Evolutionary conservation across 202 grass and related monocot species (phyloP).

Genomic region (Saccharum hybrid): DNA sequence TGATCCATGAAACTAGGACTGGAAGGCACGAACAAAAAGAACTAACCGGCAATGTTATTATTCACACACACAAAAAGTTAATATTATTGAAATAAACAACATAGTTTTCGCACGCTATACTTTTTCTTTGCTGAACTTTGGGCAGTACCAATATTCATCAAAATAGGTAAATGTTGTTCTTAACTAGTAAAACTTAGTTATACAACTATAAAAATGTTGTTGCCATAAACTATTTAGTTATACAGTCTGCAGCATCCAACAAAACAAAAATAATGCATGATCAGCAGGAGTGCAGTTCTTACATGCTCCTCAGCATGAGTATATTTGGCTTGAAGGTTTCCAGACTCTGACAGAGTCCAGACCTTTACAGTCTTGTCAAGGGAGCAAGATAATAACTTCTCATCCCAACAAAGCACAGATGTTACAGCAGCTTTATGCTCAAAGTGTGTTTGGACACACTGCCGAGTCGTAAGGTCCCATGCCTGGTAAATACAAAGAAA

Average conservation of each 20-base stretch:
- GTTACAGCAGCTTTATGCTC: conserved; percentile 67
- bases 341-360: conserved; percentile 56
- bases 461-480: conserved; percentile 58
- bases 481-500: conserved; percentile 38
- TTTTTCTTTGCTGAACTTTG: neutral
- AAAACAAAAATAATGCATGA: neutral
- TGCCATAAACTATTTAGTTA: neutral
- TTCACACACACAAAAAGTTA: neutral
- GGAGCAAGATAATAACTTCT: conserved; percentile 66
- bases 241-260: neutral
- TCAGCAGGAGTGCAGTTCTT: conserved; percentile 4
- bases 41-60: neutral
- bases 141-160: neutral
- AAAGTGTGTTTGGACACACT: conserved; percentile 58
- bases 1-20: neutral
- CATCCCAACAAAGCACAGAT: conserved; percentile 63
- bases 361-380: conserved; percentile 67
- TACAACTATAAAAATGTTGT: neutral
- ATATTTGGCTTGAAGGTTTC: conserved; percentile 51
- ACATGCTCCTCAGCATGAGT: conserved; percentile 68
- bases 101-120: neutral
- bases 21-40: conserved; percentile 10
- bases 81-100: neutral
- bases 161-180: neutral
- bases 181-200: conserved; percentile 4